A percentile compares a stretch with the other conserved stretches of the same genome.
These are phyloP conservation scores for Ceratocystis alfenasii DNA, from an alignment of 2,329 filamentous ascomycete genomes.

Conservation along the genomic window DNA sequence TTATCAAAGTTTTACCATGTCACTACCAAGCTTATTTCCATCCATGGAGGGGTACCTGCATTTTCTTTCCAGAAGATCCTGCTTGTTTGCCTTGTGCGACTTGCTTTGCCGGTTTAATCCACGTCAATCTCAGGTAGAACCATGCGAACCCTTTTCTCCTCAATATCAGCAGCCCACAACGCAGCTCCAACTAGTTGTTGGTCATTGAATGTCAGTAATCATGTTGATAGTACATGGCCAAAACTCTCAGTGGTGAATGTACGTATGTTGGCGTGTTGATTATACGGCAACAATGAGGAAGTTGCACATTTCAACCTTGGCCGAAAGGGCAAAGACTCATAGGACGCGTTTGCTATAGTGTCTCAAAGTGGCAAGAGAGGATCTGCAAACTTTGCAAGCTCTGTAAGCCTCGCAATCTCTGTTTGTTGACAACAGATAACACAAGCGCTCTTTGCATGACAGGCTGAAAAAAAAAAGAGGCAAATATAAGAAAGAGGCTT, in stretches of 20 bases:
- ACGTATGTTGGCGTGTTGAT: constrained; percentile 17
- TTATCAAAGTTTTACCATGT: background rate
- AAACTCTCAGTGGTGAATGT: background rate
- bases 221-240: background rate
- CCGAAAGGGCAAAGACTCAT: background rate
- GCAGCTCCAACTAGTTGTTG: constrained; percentile 60
- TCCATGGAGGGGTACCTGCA: background rate
- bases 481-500: background rate
- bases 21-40: background rate
- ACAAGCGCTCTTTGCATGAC: background rate
- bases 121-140: constrained; percentile 3
- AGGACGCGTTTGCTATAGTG: background rate
- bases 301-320: background rate
- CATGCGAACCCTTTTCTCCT: constrained; percentile 43
- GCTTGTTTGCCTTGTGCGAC: background rate
- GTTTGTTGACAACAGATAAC: constrained; percentile 23
- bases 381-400: too few relatives aligned
- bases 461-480: background rate
- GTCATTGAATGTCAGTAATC: background rate
- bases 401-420: constrained; percentile 20
- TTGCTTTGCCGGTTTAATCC: background rate
- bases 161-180: constrained; percentile 85
- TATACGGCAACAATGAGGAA: background rate
- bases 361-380: background rate
- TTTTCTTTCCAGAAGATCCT: background rate